phyloP scores from a whole-genome alignment of 2,329 filamentous ascomycete genomes.

The Penicillium expansum region DNA sequence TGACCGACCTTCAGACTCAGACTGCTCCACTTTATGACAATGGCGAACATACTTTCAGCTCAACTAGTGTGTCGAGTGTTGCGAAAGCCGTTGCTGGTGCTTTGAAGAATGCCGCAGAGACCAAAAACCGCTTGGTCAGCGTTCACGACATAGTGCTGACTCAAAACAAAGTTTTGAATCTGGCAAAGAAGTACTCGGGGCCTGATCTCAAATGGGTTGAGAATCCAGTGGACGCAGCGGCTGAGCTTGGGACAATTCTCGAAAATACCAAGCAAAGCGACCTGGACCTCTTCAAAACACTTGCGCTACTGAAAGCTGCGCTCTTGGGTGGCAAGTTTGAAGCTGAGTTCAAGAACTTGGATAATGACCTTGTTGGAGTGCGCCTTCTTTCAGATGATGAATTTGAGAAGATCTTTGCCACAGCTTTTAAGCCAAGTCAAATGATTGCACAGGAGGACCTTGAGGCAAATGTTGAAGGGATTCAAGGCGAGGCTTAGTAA shows the following conservation, averaged over 20 bases:
- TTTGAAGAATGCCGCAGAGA: neutral
- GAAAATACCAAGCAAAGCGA: neutral
- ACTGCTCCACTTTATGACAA: neutral
- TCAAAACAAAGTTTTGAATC: neutral
- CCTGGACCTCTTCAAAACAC: neutral
- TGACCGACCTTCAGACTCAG: constrained; percentile 2
- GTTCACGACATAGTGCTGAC: constrained; percentile 1
- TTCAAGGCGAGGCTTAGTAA: neutral
- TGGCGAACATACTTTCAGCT: constrained; percentile 1
- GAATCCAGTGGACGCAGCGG: neutral
- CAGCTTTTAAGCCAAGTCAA: neutral
- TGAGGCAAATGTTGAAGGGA: neutral
- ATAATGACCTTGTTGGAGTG: constrained; percentile 2
- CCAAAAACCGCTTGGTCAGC: neutral
- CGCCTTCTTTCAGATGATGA: neutral
- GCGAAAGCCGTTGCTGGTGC: constrained; percentile 2
- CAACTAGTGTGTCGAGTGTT: neutral
- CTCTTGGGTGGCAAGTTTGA: neutral
- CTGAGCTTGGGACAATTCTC: neutral
- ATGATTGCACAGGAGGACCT: neutral
- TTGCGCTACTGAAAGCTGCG: constrained; percentile 1
- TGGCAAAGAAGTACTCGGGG: constrained; percentile 2
- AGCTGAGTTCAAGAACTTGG: neutral
- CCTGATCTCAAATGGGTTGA: neutral
- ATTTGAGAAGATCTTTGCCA: constrained; percentile 2